These are phyloP conservation scores for Cercospora berteroae DNA, from an alignment of 2,329 filamentous ascomycete genomes.

Conservation along the genomic window DNA sequence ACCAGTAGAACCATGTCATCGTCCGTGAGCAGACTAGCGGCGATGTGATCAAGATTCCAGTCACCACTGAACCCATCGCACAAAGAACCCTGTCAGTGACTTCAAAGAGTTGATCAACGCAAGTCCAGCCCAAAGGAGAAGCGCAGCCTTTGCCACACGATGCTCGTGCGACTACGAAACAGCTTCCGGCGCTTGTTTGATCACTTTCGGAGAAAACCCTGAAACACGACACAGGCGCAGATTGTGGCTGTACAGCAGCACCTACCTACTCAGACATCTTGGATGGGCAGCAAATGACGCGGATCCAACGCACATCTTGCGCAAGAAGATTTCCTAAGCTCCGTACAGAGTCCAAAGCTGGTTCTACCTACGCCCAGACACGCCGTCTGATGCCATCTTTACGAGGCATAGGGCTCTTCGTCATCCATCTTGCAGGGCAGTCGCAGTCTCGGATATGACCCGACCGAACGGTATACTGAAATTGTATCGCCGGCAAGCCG, in stretches of 20 bases:
- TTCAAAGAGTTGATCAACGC: neutral
- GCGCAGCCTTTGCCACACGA: neutral
- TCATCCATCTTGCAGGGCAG: neutral
- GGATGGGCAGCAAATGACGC: neutral
- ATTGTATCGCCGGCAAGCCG: neutral
- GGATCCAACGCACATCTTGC: neutral
- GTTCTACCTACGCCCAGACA: neutral
- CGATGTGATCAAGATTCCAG: neutral
- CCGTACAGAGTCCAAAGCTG: neutral
- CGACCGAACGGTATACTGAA: neutral
- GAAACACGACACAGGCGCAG: neutral
- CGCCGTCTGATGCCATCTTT: neutral
- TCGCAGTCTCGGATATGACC: neutral
- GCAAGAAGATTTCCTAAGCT: neutral
- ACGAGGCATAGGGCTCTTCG: neutral
- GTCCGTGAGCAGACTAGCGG: neutral
- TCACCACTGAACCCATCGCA: neutral
- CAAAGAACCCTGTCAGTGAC: neutral
- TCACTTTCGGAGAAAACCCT: slow-evolving; percentile 3
- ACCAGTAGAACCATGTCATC: neutral
- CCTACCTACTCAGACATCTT: neutral
- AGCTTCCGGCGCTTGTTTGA: neutral
- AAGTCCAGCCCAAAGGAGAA: neutral
- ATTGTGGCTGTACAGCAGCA: neutral
- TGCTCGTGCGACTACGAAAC: slow-evolving; percentile 1